Percentiles rank a stretch among this genome's conserved stretches.
Evolutionary conservation across 2,329 filamentous ascomycete species (phyloP).

Genomic region (Aspergillus sp.): DNA sequence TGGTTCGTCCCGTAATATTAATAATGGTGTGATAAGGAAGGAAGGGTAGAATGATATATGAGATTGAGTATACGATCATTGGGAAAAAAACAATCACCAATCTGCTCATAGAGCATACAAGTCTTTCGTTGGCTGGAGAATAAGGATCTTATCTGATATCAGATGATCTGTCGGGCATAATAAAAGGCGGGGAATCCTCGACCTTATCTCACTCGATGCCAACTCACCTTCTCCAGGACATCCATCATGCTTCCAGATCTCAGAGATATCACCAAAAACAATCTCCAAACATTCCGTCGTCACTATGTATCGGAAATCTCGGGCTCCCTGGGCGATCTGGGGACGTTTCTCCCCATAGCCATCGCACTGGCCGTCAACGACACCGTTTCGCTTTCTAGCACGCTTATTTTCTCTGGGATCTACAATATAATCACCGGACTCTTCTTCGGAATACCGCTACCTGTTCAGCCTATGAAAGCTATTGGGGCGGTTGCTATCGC

Average conservation of each 20-base stretch:
- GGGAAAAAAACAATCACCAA: too few relatives aligned
- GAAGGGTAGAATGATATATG: too few relatives aligned
- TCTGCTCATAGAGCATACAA: background rate
- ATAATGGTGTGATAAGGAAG: too few relatives aligned
- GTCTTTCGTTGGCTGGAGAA: background rate
- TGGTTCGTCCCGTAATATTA: too few relatives aligned
- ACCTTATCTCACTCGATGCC: too few relatives aligned
- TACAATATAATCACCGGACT: slow-evolving; percentile 79
- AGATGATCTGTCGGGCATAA: too few relatives aligned
- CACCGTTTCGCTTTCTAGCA: slow-evolving; percentile 74
- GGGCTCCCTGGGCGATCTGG: slow-evolving; percentile 80
- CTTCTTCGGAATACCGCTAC: slow-evolving; percentile 79
- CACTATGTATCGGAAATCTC: slow-evolving; percentile 70
- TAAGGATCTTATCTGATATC: too few relatives aligned
- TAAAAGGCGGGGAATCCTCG: too few relatives aligned
- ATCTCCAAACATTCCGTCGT: slow-evolving; percentile 49
- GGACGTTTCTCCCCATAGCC: slow-evolving; percentile 82
- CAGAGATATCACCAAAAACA: slow-evolving; percentile 37
- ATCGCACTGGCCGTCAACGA: slow-evolving; percentile 72
- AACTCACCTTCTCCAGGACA: background rate
- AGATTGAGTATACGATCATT: too few relatives aligned
- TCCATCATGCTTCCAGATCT: slow-evolving; percentile 20
- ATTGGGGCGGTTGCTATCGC: slow-evolving; percentile 86
- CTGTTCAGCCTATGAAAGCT: slow-evolving; percentile 85
- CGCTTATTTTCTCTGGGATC: slow-evolving; percentile 78